phyloP scores from a whole-genome alignment of 495 filamentous ascomycete genomes.

The Niebla homalea region DNA sequence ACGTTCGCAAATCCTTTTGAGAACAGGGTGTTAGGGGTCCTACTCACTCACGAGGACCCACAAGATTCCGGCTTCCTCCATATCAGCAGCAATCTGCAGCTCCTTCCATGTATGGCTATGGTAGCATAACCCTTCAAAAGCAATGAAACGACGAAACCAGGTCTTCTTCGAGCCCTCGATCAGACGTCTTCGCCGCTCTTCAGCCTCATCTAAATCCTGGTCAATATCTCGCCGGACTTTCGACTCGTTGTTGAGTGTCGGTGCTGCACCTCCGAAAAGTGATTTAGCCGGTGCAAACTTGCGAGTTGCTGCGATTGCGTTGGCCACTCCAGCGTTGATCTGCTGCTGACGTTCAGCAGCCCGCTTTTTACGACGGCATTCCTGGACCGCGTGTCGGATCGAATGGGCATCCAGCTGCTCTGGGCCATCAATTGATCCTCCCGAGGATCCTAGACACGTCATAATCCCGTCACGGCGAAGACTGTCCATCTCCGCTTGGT shows the following conservation, averaged over 20 bases:
- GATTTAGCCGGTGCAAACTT: conserved; percentile 1
- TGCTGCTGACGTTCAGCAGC: conserved; percentile 4
- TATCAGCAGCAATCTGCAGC: conserved; percentile 10
- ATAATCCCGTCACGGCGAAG: conserved; percentile 7
- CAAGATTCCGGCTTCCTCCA: conserved; percentile 10
- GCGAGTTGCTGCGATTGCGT: neutral
- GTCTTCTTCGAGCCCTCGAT: conserved; percentile 10
- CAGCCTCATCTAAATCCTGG: conserved; percentile 5
- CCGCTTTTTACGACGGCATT: conserved; percentile 9
- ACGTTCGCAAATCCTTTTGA: neutral
- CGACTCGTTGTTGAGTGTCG: neutral
- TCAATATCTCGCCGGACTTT: conserved; percentile 8
- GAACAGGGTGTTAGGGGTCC: neutral
- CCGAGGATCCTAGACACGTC: conserved; percentile 3
- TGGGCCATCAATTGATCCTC: neutral
- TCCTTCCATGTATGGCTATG: conserved; percentile 8
- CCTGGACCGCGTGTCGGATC: conserved; percentile 5
- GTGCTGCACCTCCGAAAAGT: conserved; percentile 6
- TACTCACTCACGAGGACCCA: conserved; percentile 12
- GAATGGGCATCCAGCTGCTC: conserved; percentile 9
- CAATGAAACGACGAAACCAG: conserved; percentile 9
- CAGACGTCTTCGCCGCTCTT: conserved; percentile 7
- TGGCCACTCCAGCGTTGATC: conserved; percentile 3
- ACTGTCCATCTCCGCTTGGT: conserved; percentile 7
- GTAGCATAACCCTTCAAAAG: conserved; percentile 7